Evolutionary conservation across 2,329 filamentous ascomycete species (phyloP).

Genomic region (Neonectria sp.): DNA sequence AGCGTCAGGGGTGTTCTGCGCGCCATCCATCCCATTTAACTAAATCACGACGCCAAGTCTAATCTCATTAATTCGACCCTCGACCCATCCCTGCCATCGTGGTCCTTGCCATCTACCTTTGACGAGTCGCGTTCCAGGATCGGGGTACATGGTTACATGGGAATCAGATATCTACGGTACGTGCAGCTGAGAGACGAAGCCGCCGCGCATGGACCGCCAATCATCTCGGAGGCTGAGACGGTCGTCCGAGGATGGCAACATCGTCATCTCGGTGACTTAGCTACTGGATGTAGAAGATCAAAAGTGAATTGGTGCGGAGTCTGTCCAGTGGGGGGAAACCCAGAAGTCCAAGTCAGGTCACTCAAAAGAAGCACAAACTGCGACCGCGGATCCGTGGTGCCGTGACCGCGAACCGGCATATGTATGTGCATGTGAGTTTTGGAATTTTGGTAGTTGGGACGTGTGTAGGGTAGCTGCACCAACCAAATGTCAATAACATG

Average conservation of each 20-base stretch:
- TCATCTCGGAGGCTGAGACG: slow-evolving; percentile 11
- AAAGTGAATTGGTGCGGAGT: slow-evolving; percentile 1
- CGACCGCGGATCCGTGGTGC: slow-evolving; percentile 10
- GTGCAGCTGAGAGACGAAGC: slow-evolving; percentile 12
- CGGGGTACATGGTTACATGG: slow-evolving; percentile 5
- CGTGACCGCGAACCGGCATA: background rate
- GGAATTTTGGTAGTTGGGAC: too few species aligned
- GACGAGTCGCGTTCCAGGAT: slow-evolving; percentile 37
- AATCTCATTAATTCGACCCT: slow-evolving; percentile 45
- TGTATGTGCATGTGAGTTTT: too few species aligned
- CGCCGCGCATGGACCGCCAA: slow-evolving; percentile 9
- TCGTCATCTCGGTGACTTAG: slow-evolving; percentile 7
- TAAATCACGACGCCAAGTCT: slow-evolving; percentile 45
- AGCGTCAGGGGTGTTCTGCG: slow-evolving; percentile 49
- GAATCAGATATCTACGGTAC: slow-evolving; percentile 4
- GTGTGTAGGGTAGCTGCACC: slow-evolving; percentile 1
- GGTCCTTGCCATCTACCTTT: slow-evolving; percentile 36
- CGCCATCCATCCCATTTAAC: slow-evolving; percentile 48
- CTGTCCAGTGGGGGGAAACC: background rate
- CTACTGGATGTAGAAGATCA: background rate
- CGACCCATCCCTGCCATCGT: slow-evolving; percentile 32
- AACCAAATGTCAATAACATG: background rate
- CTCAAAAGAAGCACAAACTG: slow-evolving; percentile 6
- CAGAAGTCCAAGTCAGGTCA: background rate
- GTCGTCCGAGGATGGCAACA: slow-evolving; percentile 16